Percentiles rank a stretch among this genome's conserved stretches.
Conservation (phyloP, 106 monocot species). For the Acorus calamus region DNA sequence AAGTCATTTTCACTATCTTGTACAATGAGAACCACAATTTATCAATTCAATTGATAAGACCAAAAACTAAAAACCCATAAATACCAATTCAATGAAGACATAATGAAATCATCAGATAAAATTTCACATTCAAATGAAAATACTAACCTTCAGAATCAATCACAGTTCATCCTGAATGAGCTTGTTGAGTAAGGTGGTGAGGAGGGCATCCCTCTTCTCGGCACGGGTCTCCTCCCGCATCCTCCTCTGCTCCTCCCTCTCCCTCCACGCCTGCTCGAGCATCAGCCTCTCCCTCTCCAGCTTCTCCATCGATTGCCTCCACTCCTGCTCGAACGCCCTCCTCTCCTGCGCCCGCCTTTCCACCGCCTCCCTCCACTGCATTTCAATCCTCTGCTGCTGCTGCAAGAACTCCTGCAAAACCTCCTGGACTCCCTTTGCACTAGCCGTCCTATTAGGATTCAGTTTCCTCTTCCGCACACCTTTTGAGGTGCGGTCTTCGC, state of each 20-base stretch:
- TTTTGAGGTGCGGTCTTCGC: conserved; percentile 28
- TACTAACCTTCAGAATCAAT: conserved; percentile 34
- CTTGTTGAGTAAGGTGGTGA: conserved; percentile 72
- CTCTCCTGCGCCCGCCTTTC: conserved; percentile 67
- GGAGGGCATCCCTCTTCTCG: conserved; percentile 78
- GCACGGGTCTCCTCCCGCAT: conserved; percentile 76
- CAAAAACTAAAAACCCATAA: too few species aligned
- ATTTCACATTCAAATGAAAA: conserved; percentile 80
- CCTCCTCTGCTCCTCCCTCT: conserved; percentile 92
- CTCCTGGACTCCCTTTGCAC: conserved; percentile 20
- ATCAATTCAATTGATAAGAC: too few species aligned
- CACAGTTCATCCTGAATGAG: conserved; percentile 58
- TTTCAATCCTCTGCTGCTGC: conserved; percentile 78
- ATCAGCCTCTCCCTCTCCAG: conserved; percentile 84
- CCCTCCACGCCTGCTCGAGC: conserved; percentile 79
- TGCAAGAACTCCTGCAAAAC: conserved; percentile 73
- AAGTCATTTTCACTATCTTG: too few species aligned
- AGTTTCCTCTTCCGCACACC: conserved; percentile 40
- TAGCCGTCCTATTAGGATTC: not conserved
- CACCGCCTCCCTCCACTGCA: conserved; percentile 62
- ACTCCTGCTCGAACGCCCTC: conserved; percentile 56
- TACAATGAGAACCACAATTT: too few species aligned
- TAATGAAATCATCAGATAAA: conserved; percentile 56
- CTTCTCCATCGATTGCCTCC: conserved; percentile 89
- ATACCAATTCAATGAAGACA: conserved; percentile 6